These are phyloP conservation scores for Eucalyptus victrix DNA, from an alignment of 345 rosid species.

Conservation along the genomic window DNA sequence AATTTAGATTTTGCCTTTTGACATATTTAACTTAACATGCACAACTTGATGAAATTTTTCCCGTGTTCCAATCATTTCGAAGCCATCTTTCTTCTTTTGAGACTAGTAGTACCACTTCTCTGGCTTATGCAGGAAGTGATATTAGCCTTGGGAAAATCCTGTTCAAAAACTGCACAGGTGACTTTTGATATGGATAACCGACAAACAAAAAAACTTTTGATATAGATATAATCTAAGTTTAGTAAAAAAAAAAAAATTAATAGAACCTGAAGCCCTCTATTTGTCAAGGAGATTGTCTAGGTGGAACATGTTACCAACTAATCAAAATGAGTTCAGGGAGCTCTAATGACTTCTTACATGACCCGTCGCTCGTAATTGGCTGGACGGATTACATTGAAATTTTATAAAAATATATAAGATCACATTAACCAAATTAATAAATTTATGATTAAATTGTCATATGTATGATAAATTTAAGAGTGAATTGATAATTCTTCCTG, in stretches of 20 bases:
- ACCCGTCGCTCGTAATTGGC: constrained; percentile 29
- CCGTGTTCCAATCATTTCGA: neutral
- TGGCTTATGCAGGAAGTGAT: constrained; percentile 12
- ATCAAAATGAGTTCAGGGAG: neutral
- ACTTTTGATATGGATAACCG: neutral
- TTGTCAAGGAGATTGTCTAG: neutral
- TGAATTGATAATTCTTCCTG: neutral
- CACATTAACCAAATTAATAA: neutral
- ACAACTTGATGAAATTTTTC: too few species aligned
- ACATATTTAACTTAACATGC: neutral
- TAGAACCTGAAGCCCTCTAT: neutral
- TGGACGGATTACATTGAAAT: fast-evolving
- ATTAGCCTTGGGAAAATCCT: constrained; percentile 3
- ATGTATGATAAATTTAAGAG: neutral
- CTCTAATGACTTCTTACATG: constrained; percentile 56
- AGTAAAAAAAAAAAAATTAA: too few species aligned
- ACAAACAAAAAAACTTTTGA: too few species aligned
- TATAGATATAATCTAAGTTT: too few species aligned
- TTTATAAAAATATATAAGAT: neutral
- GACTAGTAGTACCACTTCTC: neutral
- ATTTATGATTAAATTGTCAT: neutral
- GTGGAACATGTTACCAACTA: neutral
- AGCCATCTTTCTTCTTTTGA: neutral
- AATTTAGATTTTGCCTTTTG: neutral
- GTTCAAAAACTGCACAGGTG: constrained; percentile 28